phyloP scores from a whole-genome alignment of 2,329 filamentous ascomycete species.

The Orbilia blumenaviensis region DNA sequence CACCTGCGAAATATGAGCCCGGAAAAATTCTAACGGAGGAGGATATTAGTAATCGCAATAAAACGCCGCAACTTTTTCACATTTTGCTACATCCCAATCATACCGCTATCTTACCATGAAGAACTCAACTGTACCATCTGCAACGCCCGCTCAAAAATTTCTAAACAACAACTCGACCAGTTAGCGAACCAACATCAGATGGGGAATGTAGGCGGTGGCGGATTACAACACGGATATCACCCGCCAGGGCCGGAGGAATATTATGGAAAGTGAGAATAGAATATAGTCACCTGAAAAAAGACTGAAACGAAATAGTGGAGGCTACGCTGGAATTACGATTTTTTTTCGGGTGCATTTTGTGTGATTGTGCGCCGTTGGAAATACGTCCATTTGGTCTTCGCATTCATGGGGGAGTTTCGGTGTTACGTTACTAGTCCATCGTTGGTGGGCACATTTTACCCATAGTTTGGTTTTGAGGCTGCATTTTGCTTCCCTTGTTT shows the following conservation, averaged over 20 bases:
- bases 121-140: constrained; percentile 53
- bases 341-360: background rate
- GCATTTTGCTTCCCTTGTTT: no score
- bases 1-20: background rate
- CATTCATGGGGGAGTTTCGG: constrained; percentile 12
- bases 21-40: background rate
- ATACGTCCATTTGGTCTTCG: background rate
- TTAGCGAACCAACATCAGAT: constrained; percentile 41
- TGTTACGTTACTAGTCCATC: background rate
- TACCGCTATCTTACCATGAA: constrained; percentile 47
- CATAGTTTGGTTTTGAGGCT: no score
- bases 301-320: background rate
- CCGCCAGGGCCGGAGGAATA: constrained; percentile 40
- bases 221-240: constrained; percentile 17
- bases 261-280: constrained; percentile 36
- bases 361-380: background rate
- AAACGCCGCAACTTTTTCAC: constrained; percentile 57
- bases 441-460: background rate
- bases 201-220: constrained; percentile 25
- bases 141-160: constrained; percentile 51
- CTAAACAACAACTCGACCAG: constrained; percentile 38
- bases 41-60: constrained; percentile 51
- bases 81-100: constrained; percentile 57
- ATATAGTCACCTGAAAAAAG: background rate
- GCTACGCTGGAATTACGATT: background rate